phyloP scores from a whole-genome alignment of 805 yeast species.

The Wickerhamomyces mucosus region DNA sequence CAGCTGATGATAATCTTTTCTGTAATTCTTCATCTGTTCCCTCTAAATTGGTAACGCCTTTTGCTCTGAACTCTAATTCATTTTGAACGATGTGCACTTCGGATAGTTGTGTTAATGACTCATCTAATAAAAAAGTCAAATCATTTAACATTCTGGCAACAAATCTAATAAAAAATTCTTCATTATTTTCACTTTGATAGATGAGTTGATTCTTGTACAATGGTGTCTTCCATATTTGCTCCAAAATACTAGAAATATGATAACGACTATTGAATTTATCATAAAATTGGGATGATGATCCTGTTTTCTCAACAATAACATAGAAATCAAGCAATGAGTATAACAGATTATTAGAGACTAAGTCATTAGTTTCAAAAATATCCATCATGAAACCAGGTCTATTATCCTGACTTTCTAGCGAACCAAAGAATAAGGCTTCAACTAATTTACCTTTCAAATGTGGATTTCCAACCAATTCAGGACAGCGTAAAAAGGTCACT shows the following conservation, averaged over 20 bases:
- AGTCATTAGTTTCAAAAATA: constrained; percentile 51
- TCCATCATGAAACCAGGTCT: constrained; percentile 67
- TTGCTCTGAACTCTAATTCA: constrained; percentile 45
- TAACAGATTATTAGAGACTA: constrained; percentile 57
- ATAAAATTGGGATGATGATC: constrained; percentile 89
- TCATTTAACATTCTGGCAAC: constrained; percentile 94
- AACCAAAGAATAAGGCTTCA: constrained; percentile 71
- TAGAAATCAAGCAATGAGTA: constrained; percentile 84
- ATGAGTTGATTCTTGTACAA: constrained; percentile 60
- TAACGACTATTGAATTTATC: constrained; percentile 91
- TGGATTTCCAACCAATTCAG: constrained; percentile 82
- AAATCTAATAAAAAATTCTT: constrained; percentile 82
- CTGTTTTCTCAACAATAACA: constrained; percentile 93
- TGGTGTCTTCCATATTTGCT: constrained; percentile 72
- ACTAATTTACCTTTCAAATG: constrained; percentile 82
- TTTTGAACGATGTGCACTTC: constrained; percentile 69
- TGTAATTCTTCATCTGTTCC: constrained; percentile 57
- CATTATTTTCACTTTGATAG: constrained; percentile 54
- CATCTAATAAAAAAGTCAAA: constrained; percentile 85
- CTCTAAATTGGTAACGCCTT: constrained; percentile 23
- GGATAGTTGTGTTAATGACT: constrained; percentile 69
- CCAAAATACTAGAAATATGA: constrained; percentile 74
- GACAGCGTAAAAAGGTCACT: constrained; percentile 70
- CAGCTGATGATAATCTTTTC: constrained; percentile 49
- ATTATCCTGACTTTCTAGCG: constrained; percentile 44